Conservation (phyloP, 2,329 filamentous ascomycete species). For the Hymenoscyphus scutula region DNA sequence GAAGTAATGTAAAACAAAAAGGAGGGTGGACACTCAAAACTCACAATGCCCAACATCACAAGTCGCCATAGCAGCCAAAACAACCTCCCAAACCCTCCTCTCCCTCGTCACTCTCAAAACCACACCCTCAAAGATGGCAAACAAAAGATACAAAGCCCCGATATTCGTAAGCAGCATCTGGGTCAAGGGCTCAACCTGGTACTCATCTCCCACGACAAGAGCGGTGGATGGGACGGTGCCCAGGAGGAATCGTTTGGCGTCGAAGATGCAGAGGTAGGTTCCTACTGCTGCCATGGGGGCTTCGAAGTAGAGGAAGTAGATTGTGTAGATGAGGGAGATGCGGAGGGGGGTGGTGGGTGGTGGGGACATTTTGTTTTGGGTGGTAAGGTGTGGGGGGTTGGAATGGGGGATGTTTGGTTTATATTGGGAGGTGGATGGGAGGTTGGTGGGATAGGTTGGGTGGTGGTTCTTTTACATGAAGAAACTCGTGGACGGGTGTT, state of each 20-base stretch:
- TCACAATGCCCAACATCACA: constrained; percentile 33
- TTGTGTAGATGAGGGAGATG: constrained; percentile 26
- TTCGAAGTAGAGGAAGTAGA: constrained; percentile 33
- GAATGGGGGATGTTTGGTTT: too few species aligned
- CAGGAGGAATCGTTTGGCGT: constrained; percentile 22
- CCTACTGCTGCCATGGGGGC: constrained; percentile 27
- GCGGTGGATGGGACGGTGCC: constrained; percentile 26
- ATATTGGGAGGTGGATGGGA: too few species aligned
- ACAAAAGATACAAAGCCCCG: constrained; percentile 34
- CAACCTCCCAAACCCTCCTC: constrained; percentile 32
- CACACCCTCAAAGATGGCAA: constrained; percentile 35
- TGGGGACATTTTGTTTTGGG: too few species aligned
- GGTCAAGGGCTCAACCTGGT: constrained; percentile 18
- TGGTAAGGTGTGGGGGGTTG: too few species aligned
- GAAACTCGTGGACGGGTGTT: too few species aligned
- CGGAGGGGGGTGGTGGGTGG: constrained; percentile 7
- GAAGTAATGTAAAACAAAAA: too few species aligned
- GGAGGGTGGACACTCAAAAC: background rate
- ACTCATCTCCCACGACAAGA: constrained; percentile 13
- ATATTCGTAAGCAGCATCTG: constrained; percentile 34
- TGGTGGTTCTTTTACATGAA: too few species aligned
- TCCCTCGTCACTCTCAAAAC: constrained; percentile 33
- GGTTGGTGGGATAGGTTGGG: too few species aligned
- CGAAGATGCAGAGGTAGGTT: constrained; percentile 26
- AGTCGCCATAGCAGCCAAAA: constrained; percentile 29